Evolutionary conservation across 129 eudicot species (phyloP).

Genomic region (Tagetes erecta): DNA sequence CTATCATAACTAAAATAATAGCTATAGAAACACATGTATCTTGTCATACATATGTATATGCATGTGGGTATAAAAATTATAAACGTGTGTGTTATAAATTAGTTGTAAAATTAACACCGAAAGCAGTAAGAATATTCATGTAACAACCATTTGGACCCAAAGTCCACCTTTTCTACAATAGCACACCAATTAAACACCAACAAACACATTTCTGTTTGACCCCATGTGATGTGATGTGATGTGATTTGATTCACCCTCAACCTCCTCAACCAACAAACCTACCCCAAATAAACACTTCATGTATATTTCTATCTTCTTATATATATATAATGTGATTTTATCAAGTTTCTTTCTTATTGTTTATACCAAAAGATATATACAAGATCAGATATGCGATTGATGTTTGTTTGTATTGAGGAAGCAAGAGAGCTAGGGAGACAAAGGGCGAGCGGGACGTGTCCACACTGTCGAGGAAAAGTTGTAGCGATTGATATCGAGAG

Average conservation of each 20-base stretch:
- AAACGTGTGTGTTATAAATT: not conserved
- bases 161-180: conserved; percentile 12
- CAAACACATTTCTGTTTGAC: not conserved
- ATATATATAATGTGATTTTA: too few species aligned
- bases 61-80: too few species aligned
- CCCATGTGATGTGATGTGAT: too few species aligned
- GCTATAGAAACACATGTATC: too few species aligned
- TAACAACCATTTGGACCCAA: conserved; percentile 11
- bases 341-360: not conserved
- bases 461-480: conserved; percentile 46
- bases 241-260: not conserved
- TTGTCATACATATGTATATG: too few species aligned
- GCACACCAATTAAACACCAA: not conserved
- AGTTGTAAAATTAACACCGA: too few species aligned
- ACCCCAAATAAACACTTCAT: conserved; percentile 31
- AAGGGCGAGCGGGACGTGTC: conserved; percentile 40
- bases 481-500: conserved; percentile 42
- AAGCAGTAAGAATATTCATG: too few species aligned
- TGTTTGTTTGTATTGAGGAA: conserved; percentile 30
- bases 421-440: conserved; percentile 41
- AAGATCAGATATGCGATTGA: conserved; percentile 27
- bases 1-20: too few species aligned
- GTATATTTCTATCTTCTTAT: too few species aligned
- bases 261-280: conserved; percentile 19
- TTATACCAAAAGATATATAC: too few species aligned